Percentiles rank a stretch among this genome's conserved stretches.
Evolutionary conservation across 441 rosid species (phyloP).

Genomic region (Pelargonium fulgidum): DNA sequence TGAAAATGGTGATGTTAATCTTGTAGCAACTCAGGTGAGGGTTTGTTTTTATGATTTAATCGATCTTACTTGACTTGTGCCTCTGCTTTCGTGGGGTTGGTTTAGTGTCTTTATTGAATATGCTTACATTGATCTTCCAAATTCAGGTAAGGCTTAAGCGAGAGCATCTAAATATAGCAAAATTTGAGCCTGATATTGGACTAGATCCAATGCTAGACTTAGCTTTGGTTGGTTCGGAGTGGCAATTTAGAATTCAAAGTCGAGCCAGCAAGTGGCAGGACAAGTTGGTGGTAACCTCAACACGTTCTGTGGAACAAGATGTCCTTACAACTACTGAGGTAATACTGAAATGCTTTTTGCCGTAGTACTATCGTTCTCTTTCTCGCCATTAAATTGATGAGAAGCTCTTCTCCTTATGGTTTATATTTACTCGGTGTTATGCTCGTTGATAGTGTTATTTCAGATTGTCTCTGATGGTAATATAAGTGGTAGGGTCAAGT

Average conservation of each 20-base stretch:
- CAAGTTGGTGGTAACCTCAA: slow-evolving; percentile 85
- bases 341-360: slow-evolving; percentile 14
- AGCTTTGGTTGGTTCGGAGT: slow-evolving; percentile 95
- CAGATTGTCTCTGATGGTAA: too few relatives aligned
- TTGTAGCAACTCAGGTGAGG: slow-evolving; percentile 92
- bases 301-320: slow-evolving; percentile 93
- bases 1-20: slow-evolving; percentile 98
- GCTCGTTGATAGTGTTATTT: too few relatives aligned
- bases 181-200: slow-evolving; percentile 92
- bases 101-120: slow-evolving; percentile 11
- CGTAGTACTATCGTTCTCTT: neutral
- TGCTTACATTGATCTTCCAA: slow-evolving; percentile 18
- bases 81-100: slow-evolving; percentile 16
- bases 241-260: slow-evolving; percentile 96
- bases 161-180: slow-evolving; percentile 86
- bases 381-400: neutral
- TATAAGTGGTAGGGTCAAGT: too few relatives aligned
- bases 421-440: too few relatives aligned
- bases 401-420: too few relatives aligned
- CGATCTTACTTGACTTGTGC: neutral
- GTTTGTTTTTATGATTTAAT: neutral
- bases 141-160: slow-evolving; percentile 84
- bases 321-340: slow-evolving; percentile 93
- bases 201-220: slow-evolving; percentile 88
- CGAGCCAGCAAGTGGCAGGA: slow-evolving; percentile 99